Evolutionary conservation across 208 protist genomes (phyloP), one percentile per base, ranked within the genome.

Genomic region (Crithidia fasciculata): DNA sequence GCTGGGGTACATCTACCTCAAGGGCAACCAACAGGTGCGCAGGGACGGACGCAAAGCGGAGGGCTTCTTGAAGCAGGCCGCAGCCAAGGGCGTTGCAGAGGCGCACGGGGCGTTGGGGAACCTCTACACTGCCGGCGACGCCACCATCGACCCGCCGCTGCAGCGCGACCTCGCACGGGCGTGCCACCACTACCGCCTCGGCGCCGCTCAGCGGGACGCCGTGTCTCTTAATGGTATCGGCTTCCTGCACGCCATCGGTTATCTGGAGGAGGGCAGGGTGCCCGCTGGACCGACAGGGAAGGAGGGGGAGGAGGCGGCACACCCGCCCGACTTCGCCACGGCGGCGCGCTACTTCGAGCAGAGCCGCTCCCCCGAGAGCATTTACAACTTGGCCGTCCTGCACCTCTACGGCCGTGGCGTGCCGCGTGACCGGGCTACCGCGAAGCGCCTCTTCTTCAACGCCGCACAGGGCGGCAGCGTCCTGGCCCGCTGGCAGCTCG

Each of bases 371-470:
- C 54, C 76, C 15, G 88, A 94, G 67, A 86, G 77, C 12, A 70
- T 79, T 44, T 96, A 97, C 78, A 97, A 98, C 72, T 61, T 98
- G 3, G 95, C 79, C 19, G 82, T 96, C 12, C 58, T 96, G 16
- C 67, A 88, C 50, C 69, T 92, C 9, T 74, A 89, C 64, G 95
- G 95, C 18, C 82, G 82, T 40, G 91, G 88, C 4, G 86, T 85
- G 19, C 19, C 59, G 44, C 41, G 73, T 40, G 67, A 90, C 61
- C 47, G 57, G 53, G 74, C 71, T 3, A 47, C 72, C 45, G 90
- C 90, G n/a, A 53, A 78, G 52, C 62, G 55, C 5, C 81, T 86
- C 39, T 89, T 93, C 49, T 49, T 74, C 60, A 44, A 43, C 1
- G 87, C 87, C 0, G 82, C 84, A 6, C 10, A 55, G 44, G 66